These are phyloP conservation scores for Aspergillus olivimuriae DNA, from an alignment of 495 filamentous ascomycete species.

Conservation along the genomic window DNA sequence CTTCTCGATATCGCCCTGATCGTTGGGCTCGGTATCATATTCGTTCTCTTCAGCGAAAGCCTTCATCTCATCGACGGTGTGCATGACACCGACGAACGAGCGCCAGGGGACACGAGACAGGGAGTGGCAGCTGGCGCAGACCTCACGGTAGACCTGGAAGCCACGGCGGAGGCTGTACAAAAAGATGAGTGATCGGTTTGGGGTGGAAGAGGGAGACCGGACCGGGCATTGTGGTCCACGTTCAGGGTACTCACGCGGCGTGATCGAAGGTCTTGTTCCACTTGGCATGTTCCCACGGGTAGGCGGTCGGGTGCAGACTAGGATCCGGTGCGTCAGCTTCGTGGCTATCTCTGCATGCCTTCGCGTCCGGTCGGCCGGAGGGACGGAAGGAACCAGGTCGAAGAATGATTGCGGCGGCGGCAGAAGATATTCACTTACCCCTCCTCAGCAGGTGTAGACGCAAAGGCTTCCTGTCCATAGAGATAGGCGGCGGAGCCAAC, in stretches of 20 bases:
- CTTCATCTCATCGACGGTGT: conserved; percentile 98
- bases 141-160: conserved; percentile 99
- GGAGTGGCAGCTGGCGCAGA: conserved; percentile 97
- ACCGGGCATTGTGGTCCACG: neutral
- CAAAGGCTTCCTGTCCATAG: conserved; percentile 79
- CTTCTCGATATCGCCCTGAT: conserved; percentile 96
- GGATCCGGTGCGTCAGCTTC: conserved; percentile 12
- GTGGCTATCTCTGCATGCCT: conserved; percentile 1
- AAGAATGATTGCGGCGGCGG: conserved; percentile 10
- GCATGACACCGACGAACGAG: conserved; percentile 77
- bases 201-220: conserved; percentile 4
- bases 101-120: conserved; percentile 92
- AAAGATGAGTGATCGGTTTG: conserved; percentile 23
- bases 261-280: conserved; percentile 96
- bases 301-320: conserved; percentile 84
- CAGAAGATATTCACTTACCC: conserved; percentile 59
- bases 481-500: conserved; percentile 84
- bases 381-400: conserved; percentile 16
- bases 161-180: conserved; percentile 84
- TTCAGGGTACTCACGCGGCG: conserved; percentile 62
- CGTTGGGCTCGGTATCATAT: conserved; percentile 97
- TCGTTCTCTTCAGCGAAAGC: conserved; percentile 95
- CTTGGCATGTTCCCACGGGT: conserved; percentile 92
- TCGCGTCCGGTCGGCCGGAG: conserved; percentile 23
- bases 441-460: conserved; percentile 92